Evolutionary conservation across 768 basidiomycete species (phyloP).

Genomic region (Boletus rubroflammeus): DNA sequence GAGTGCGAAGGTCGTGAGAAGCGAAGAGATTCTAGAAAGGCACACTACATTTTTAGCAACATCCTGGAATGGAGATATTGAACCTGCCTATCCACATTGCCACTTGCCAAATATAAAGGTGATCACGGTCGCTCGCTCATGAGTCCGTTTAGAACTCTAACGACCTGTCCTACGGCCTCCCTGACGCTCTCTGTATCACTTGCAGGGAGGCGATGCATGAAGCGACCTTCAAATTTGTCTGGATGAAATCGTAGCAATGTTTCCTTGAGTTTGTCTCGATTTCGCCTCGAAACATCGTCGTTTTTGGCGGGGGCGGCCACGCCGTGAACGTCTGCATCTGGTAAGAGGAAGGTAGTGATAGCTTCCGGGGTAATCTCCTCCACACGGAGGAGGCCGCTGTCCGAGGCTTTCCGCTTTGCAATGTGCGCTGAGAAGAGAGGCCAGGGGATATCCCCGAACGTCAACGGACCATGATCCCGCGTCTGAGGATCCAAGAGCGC

Average conservation of each 20-base stretch:
- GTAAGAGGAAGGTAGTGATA: constrained; percentile 56
- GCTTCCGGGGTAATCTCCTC: constrained; percentile 56
- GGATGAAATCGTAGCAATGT: constrained; percentile 73
- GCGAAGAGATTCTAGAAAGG: neutral
- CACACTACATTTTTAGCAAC: neutral
- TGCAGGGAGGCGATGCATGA: constrained; percentile 50
- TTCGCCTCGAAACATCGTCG: constrained; percentile 38
- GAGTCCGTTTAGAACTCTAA: constrained; percentile 53
- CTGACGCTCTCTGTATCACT: constrained; percentile 48
- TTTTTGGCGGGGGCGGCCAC: constrained; percentile 1
- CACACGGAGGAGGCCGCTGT: constrained; percentile 25
- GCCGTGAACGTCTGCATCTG: constrained; percentile 20
- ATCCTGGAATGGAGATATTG: neutral
- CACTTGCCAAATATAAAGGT: neutral
- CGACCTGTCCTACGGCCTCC: constrained; percentile 63
- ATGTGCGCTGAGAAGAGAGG: constrained; percentile 44
- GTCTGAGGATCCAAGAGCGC: constrained; percentile 36
- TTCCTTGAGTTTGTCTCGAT: constrained; percentile 63
- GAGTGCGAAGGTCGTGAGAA: neutral
- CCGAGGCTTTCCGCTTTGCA: constrained; percentile 15
- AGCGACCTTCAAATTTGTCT: constrained; percentile 76
- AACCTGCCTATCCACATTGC: neutral
- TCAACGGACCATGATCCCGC: constrained; percentile 31
- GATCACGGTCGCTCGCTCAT: constrained; percentile 36
- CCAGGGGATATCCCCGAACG: constrained; percentile 70